A percentile compares a stretch with the other conserved stretches of the same genome.
Evolutionary conservation across 352 stramenopile genomes (phyloP).

Genomic region (Aphanomyces invadans): DNA sequence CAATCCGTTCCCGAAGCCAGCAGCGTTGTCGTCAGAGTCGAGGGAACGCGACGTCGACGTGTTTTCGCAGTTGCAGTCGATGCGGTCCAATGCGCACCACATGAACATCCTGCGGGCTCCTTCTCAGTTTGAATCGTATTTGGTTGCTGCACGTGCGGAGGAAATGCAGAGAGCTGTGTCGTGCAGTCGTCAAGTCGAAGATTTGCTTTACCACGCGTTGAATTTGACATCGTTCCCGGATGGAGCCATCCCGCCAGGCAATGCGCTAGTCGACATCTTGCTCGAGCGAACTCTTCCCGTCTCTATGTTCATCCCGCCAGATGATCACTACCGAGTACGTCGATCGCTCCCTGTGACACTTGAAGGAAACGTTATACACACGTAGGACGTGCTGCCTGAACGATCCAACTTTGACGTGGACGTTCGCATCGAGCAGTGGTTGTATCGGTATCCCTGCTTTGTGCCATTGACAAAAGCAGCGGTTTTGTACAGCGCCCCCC

Average conservation of each 20-base stretch:
- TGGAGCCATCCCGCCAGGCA: constrained; percentile 31
- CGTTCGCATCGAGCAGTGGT: constrained; percentile 71
- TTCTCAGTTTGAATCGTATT: constrained; percentile 1
- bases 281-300: constrained; percentile 54
- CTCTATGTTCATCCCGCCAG: constrained; percentile 57
- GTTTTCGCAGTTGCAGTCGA: neutral
- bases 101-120: neutral
- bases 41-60: neutral
- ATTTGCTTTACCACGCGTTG: constrained; percentile 1
- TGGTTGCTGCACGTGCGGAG: neutral
- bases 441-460: constrained; percentile 74
- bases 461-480: constrained; percentile 45
- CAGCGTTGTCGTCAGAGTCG: neutral
- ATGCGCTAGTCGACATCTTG: constrained; percentile 54
- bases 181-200: neutral
- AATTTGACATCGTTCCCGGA: neutral
- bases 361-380: neutral
- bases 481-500: constrained; percentile 33
- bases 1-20: neutral
- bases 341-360: neutral
- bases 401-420: constrained; percentile 77
- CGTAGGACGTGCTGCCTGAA: constrained; percentile 64
- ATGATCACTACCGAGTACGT: constrained; percentile 55
- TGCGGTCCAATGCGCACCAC: neutral
- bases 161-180: neutral